Base-by-base conservation (phyloP, 2,329 filamentous ascomycete species). In the Trichoderma semiorbis region DNA sequence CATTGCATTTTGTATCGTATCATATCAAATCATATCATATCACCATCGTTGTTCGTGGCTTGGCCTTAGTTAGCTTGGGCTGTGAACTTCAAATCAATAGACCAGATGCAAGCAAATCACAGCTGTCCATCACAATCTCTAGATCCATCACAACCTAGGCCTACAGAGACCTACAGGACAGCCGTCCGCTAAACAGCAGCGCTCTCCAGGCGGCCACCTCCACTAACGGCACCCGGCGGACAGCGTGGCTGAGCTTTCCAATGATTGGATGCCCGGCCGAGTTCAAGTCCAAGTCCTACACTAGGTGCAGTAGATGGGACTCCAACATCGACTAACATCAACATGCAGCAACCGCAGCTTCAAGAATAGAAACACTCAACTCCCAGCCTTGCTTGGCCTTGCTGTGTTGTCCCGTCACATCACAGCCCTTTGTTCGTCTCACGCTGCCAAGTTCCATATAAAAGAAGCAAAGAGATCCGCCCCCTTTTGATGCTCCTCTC, bases 201-300 rank as follows among this genome's bases (percentile, higher is more conserved):
- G 26, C 34, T 60, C 60, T 28, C 16, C 36, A 63, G 60, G 55
- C 70, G 70, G 65, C 65, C 65, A 69, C 28, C 43, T 72, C 70
- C 65, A 72, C 70, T 24, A 60, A 55, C 65, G 70, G 70, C 50
- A 34, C 32, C 55, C 70, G 70, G 65, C 70, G 70, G 34, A 14
- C 39, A 62, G 70, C 70, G 70, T 72, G 57, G 70, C 70, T 69
- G 43, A 71, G 62, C 57, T 11, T 1, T n/a, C 12, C 53, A 53
- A 5, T 71, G 69, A 64, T 67, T 66, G 63, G 43, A 55, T 50
- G 50, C 32, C 12, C 34, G 18, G n/a, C 30, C 57, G 32, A 32
- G 39, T 58, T 30, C 50, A 24, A 50, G 5, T 50, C 1, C 1
- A 30, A 60, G 65, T 67, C 64, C 64, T 67, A 67, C 64, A 67